Percentiles rank a stretch among this genome's conserved stretches.
These are phyloP conservation scores for Aspergillus oerlinghausenensis DNA, from an alignment of 2,329 filamentous ascomycete species.

Conservation along the genomic window DNA sequence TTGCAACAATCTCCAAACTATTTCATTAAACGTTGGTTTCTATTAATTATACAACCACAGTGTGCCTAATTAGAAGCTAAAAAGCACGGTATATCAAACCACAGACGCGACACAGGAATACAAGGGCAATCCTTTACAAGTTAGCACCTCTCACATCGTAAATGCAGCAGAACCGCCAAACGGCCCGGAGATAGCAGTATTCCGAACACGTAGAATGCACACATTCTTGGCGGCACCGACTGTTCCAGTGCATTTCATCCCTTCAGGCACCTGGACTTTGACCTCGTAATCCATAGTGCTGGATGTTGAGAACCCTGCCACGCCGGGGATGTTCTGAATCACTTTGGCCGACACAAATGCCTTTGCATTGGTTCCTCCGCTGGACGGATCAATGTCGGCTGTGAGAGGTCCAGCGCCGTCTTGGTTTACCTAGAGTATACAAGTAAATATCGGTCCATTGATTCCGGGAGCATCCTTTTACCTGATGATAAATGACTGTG, in stretches of 20 bases:
- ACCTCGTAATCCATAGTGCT: conserved; percentile 62
- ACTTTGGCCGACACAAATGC: conserved; percentile 60
- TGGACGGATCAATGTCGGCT: conserved; percentile 58
- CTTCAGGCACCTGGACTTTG: conserved; percentile 60
- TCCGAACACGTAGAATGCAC: conserved; percentile 62
- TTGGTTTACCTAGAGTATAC: conserved; percentile 54
- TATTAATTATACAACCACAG: too few species aligned
- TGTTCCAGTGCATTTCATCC: conserved; percentile 61
- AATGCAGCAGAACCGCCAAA: conserved; percentile 65
- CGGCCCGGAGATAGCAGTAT: conserved; percentile 58
- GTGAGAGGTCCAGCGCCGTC: conserved; percentile 63
- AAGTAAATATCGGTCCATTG: not conserved
- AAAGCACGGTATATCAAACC: too few species aligned
- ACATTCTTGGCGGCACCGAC: conserved; percentile 58
- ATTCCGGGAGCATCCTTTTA: not conserved
- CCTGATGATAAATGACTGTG: conserved; percentile 61
- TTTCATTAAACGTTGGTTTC: too few species aligned
- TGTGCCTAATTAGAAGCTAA: too few species aligned
- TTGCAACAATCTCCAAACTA: too few species aligned
- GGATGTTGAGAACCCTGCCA: conserved; percentile 56
- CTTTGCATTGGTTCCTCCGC: conserved; percentile 55
- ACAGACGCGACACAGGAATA: too few species aligned
- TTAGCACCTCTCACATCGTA: conserved; percentile 43
- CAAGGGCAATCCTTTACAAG: not conserved
- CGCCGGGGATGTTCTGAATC: conserved; percentile 58